Evolutionary conservation across 768 basidiomycete genomes (phyloP), one percentile per base, ranked within the genome.

Genomic region (Dacryopinax spathularia): DNA sequence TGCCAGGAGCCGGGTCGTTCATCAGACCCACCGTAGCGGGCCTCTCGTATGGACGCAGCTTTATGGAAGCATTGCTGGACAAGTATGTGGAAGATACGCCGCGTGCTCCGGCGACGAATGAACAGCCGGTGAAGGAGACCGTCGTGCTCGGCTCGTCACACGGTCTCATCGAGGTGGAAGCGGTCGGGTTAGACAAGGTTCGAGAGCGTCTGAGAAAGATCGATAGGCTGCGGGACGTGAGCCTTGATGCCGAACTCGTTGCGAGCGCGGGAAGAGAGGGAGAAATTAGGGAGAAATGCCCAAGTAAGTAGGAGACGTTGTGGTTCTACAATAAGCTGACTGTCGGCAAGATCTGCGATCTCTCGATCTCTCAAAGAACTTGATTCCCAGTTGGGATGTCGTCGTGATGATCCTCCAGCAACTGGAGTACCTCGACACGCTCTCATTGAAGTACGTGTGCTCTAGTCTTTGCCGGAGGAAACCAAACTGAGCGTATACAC

Each of bases 161-260:
- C 60, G 88, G 89, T 31, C 78, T 82, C 2, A 93, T 98, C 67
- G 77, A 87, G 67, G 89, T 98, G 13, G 88, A 94, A 73, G 91
- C 89, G 2, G 88, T 92, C 2, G 80, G 83, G 44, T 76, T 96
- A 29, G 86, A 89, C 70, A 89, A 86, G 71, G 83, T 96, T 63
- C 80, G 87, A 69, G 75, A 76, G 29, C 87, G 86, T 48, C 79
- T 95, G 29, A 77, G 86, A 3, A 76, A 82, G 62, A 74, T 97
- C 20, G 79, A 80, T 56, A 78, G 78, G 18, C 77, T 98, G 60
- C 82, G 83, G 62, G 87, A 92, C 71, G 82, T 88, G 61, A 92
- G 93, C 65, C 76, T 96, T 31, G 89, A 94, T 70, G 79, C 77
- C 68, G 82, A 85, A 66, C 72, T 76, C 62, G 84, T 95, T 13